Evolutionary conservation across 495 filamentous ascomycete genomes (phyloP).

Genomic region (Penicillium pancosmium): DNA sequence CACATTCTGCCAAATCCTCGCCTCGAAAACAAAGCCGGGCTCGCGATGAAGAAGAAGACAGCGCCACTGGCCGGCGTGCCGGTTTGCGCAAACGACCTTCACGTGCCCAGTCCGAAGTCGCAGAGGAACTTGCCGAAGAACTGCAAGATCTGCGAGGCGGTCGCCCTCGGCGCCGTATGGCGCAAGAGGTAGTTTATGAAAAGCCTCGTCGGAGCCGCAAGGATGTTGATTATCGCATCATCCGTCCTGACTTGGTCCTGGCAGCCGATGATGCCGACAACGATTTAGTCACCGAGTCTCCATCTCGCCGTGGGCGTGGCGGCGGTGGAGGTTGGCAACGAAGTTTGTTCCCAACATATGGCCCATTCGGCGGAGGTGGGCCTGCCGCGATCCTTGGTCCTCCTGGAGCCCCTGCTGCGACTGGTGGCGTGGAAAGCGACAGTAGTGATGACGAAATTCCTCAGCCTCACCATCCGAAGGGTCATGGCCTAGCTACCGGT

Average conservation of each 20-base stretch:
- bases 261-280: conserved; percentile 68
- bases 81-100: conserved; percentile 52
- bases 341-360: conserved; percentile 79
- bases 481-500: conserved; percentile 61
- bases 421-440: conserved; percentile 85
- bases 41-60: conserved; percentile 45
- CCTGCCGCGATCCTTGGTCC: conserved; percentile 72
- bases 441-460: conserved; percentile 91
- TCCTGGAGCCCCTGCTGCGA: conserved; percentile 70
- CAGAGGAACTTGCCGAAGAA: conserved; percentile 80
- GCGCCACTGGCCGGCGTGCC: conserved; percentile 51
- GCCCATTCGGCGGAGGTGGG: conserved; percentile 88
- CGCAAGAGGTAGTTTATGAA: conserved; percentile 61
- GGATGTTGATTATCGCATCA: conserved; percentile 72
- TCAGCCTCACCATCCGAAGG: conserved; percentile 52
- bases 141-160: conserved; percentile 66
- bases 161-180: conserved; percentile 53
- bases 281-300: conserved; percentile 61
- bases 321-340: conserved; percentile 67
- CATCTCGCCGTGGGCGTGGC: conserved; percentile 62
- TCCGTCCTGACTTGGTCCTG: conserved; percentile 70
- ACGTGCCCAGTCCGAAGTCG: conserved; percentile 57
- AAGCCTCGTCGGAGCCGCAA: conserved; percentile 59
- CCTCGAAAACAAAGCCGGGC: not conserved
- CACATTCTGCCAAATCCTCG: conserved; percentile 48